A percentile compares a stretch with the other conserved stretches of the same genome.
phyloP scores from a whole-genome alignment of 495 filamentous ascomycete genomes.

The Hypoxylon trugodes region DNA sequence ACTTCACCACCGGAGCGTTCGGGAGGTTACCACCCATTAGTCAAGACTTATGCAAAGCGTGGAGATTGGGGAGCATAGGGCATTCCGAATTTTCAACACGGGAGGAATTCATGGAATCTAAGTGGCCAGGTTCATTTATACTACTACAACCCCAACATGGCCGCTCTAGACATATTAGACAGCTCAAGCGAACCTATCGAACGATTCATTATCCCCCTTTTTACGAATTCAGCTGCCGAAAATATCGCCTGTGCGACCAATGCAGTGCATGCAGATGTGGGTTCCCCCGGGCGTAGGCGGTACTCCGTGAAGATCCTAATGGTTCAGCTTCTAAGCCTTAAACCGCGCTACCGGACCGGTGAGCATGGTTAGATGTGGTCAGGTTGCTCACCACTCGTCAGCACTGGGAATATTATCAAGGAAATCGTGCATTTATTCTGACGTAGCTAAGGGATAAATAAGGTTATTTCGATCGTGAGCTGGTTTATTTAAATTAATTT shows the following conservation, averaged over 20 bases:
- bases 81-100: too few species aligned
- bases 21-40: slow-evolving; percentile 51
- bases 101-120: background rate
- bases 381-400: background rate
- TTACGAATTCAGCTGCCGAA: slow-evolving; percentile 4
- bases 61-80: background rate
- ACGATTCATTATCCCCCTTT: slow-evolving; percentile 3
- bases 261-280: slow-evolving; percentile 28
- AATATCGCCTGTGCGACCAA: slow-evolving; percentile 23
- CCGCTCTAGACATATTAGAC: slow-evolving; percentile 7
- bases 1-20: slow-evolving; percentile 55
- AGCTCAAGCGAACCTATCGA: background rate
- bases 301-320: slow-evolving; percentile 3
- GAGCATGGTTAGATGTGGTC: slow-evolving; percentile 1
- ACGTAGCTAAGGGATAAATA: background rate
- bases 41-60: background rate
- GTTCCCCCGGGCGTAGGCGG: slow-evolving; percentile 5
- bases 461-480: background rate
- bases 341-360: slow-evolving; percentile 12
- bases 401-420: background rate
- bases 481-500: slow-evolving; percentile 1
- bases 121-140: background rate
- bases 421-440: slow-evolving; percentile 3
- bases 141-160: background rate
- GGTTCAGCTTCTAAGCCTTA: background rate